Evolutionary conservation across 2,329 filamentous ascomycete genomes (phyloP), one percentile per base, ranked within the genome.

Genomic region (Graphilbum fragrans): DNA sequence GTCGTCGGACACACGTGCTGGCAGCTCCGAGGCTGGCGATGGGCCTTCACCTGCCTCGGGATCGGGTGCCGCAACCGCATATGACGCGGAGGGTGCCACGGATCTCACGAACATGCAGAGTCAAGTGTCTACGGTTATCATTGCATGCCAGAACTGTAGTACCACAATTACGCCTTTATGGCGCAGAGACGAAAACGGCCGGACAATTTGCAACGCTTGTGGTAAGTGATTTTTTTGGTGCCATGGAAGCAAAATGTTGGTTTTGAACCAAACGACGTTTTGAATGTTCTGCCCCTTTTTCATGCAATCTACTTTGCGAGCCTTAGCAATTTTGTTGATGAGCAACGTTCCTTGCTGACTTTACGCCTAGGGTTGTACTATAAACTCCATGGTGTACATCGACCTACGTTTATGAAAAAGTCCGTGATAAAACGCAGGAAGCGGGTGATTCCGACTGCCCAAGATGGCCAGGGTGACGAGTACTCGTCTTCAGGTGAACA

Each of bases 371-470:
- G 90, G 5, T 67, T 98, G 3, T 98, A 98, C 60, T 87, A 93
- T 65, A 96, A 96, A 61, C 77, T 98, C 3, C 92, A 98, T 57
- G 88, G 88, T 41, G 80, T 87, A 23, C 90, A 95, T 60, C 76
- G 92, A 34, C 92, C 92, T 0, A 86, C 92, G 5, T 86, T 86
- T n/a, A 96, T 98, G 92, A 98, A 96, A 62, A 96, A 95, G 60
- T 83, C 86, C 3, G 84, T 94, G 21, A 98, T 98, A 59, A 96
- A 98, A 62, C 77, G 92, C 47, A 74, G 92, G 46, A 96, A 96
- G 69, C 80, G 92, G 44, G 87, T 96, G 6, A 88, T 96, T 35
- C 88, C 90, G 17, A 86, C 84, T 17, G 66, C 76, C 21, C 65
- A 72, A 38, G 70, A 59, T 3, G 51, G 51, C 1, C 62, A 64